Percentiles rank a stretch among this genome's conserved stretches.
Evolutionary conservation across 1,284 basidiomycete species (phyloP).

Genomic region (Trametes sp.): DNA sequence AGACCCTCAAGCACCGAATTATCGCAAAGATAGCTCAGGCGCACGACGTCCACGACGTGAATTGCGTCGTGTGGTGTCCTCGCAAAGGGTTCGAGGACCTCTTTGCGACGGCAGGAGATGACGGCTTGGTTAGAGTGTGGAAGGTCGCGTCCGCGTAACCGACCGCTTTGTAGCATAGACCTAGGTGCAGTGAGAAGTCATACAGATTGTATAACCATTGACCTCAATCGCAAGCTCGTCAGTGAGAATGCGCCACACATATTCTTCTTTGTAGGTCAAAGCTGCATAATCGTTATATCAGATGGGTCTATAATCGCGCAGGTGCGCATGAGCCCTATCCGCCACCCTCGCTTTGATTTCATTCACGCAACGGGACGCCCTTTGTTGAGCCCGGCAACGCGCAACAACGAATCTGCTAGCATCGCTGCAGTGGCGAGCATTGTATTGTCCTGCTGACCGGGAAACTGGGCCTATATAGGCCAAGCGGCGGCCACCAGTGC

Average conservation of each 20-base stretch:
- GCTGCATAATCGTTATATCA: too few species aligned
- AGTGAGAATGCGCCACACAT: background rate
- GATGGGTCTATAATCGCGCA: too few species aligned
- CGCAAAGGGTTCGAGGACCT: conserved; percentile 64
- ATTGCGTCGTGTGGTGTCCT: conserved; percentile 82
- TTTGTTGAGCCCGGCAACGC: too few species aligned
- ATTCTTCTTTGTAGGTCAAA: background rate
- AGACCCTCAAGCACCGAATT: conserved; percentile 48
- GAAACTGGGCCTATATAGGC: too few species aligned
- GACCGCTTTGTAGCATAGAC: background rate
- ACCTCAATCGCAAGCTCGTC: background rate
- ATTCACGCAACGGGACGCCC: too few species aligned
- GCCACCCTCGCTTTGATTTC: too few species aligned
- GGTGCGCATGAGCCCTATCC: too few species aligned
- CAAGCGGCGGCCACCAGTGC: too few species aligned
- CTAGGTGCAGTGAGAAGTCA: conserved; percentile 7
- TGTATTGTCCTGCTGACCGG: too few species aligned
- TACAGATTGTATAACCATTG: conserved; percentile 4
- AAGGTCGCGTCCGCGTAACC: conserved; percentile 28
- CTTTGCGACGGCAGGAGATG: conserved; percentile 83
- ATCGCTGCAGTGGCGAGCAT: too few species aligned
- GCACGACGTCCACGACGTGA: conserved; percentile 82
- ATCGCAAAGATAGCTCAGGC: conserved; percentile 62
- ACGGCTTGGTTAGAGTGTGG: conserved; percentile 80
- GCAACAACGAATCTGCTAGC: too few species aligned